Evolutionary conservation across 805 yeast species (phyloP).

Genomic region (Saccharomyces kudriavzevii): DNA sequence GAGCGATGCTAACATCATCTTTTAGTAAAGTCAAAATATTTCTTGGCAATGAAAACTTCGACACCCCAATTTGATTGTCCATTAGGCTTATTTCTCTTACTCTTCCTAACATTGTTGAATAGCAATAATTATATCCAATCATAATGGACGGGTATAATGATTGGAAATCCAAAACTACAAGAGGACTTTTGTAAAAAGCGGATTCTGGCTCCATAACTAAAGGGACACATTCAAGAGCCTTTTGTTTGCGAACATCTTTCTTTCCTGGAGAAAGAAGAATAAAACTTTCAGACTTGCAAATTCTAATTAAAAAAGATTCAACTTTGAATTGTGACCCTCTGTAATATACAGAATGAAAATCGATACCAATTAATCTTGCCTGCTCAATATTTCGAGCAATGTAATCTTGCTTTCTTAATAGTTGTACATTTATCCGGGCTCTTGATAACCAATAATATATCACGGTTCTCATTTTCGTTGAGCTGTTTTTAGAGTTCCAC

Average conservation of each 20-base stretch:
- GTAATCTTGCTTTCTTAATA: slow-evolving; percentile 56
- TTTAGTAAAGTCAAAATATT: slow-evolving; percentile 48
- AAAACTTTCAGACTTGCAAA: slow-evolving; percentile 69
- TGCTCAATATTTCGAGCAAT: slow-evolving; percentile 69
- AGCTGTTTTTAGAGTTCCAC: slow-evolving; percentile 28
- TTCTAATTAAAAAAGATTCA: slow-evolving; percentile 69
- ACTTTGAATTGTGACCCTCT: slow-evolving; percentile 94
- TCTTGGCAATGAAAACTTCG: slow-evolving; percentile 41
- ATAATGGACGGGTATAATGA: slow-evolving; percentile 88
- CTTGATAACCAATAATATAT: slow-evolving; percentile 41
- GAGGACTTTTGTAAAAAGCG: slow-evolving; percentile 76
- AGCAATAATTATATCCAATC: slow-evolving; percentile 86
- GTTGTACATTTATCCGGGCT: slow-evolving; percentile 33
- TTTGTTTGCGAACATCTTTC: slow-evolving; percentile 72
- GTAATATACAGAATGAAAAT: slow-evolving; percentile 76
- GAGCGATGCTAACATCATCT: slow-evolving; percentile 60
- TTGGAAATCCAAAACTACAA: slow-evolving; percentile 86
- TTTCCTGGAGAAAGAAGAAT: slow-evolving; percentile 73
- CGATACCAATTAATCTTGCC: slow-evolving; percentile 80
- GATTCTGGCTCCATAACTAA: slow-evolving; percentile 89
- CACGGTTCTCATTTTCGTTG: slow-evolving; percentile 33
- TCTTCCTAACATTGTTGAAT: slow-evolving; percentile 61
- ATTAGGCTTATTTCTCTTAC: slow-evolving; percentile 43
- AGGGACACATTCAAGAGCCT: slow-evolving; percentile 80
- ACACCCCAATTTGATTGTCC: slow-evolving; percentile 46